A percentile compares a stretch with the other conserved stretches of the same genome.
These are phyloP conservation scores for Oryza coarctata DNA, from an alignment of 176 grass and related monocot genomes.

Conservation along the genomic window DNA sequence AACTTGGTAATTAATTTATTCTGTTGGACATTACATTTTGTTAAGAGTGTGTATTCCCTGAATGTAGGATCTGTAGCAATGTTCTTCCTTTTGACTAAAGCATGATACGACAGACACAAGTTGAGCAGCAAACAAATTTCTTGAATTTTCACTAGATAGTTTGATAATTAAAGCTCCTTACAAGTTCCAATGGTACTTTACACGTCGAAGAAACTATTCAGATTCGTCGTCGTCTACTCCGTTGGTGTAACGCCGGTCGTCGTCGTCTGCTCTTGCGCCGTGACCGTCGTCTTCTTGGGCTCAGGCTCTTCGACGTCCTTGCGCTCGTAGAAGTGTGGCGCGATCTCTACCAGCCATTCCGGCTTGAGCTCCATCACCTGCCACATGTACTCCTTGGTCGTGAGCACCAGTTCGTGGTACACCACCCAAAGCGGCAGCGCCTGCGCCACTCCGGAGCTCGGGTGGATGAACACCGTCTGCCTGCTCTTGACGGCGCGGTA, in stretches of 20 bases:
- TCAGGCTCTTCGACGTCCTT: conserved; percentile 24
- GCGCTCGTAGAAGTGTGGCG: conserved; percentile 46
- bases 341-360: conserved; percentile 71
- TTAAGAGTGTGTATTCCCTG: background rate
- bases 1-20: background rate
- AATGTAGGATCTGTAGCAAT: background rate
- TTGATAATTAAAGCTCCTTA: background rate
- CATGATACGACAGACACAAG: background rate
- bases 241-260: background rate
- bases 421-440: conserved; percentile 37
- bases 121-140: background rate
- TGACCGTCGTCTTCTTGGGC: background rate
- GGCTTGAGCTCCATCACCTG: conserved; percentile 56
- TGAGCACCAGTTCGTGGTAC: conserved; percentile 62
- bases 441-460: conserved; percentile 42
- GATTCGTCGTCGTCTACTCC: background rate
- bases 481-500: conserved; percentile 47
- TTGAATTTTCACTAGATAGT: background rate
- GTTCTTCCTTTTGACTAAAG: background rate
- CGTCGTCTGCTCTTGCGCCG: background rate
- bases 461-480: conserved; percentile 56
- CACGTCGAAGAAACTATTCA: background rate
- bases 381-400: conserved; percentile 53
- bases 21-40: background rate
- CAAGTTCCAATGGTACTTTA: background rate